Evolutionary conservation across 441 rosid genomes (phyloP), one percentile per base, ranked within the genome.

Genomic region (Pelargonium cotyledonis): DNA sequence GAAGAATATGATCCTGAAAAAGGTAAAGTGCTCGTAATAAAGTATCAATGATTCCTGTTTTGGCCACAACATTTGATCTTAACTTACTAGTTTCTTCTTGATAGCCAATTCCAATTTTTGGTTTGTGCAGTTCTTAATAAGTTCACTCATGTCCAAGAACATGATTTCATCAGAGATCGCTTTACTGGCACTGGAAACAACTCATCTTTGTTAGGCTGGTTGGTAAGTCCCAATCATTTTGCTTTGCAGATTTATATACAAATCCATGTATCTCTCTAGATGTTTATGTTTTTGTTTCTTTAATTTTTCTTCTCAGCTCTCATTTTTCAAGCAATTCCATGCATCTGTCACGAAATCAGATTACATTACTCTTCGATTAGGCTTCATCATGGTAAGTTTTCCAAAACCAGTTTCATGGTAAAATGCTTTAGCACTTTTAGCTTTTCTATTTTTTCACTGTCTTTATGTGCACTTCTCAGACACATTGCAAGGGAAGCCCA

Each of bases 311-410:
- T 67, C 75, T 68, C 80, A 91, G 99, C 86, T 82, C 70, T 83
- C 97, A 4, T 92, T 95, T 79, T 73, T 80, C 80, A 95, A 95
- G 82, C 98, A 95, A 81, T 92, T 95, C 67, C 76, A 85, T 78
- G 90, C 73, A 15, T 89, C 97, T 12, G 95, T 92, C 63, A 89
- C 82, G 67, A 72, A 83, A 73, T 74, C 98, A 19, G 99, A 95
- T 79, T 95, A 95, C 70, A 70, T 80, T 64, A 86, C 99, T 12
- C 72, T 90, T 66, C 85, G 98, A 51, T 80, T 84, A 15, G 99
- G 99, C 31, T 95, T 95, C 80, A 70, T 95, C 67, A 90, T 31
- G 88, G 99, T 91, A 75, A 47, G 29, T 2, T 46, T 69, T 4
- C 46, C 65, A 12, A n/a, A 38, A 29, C 14, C 44, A 58, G 70